Conservation (phyloP, 2,329 filamentous ascomycete species). For the Alternaria triticina region DNA sequence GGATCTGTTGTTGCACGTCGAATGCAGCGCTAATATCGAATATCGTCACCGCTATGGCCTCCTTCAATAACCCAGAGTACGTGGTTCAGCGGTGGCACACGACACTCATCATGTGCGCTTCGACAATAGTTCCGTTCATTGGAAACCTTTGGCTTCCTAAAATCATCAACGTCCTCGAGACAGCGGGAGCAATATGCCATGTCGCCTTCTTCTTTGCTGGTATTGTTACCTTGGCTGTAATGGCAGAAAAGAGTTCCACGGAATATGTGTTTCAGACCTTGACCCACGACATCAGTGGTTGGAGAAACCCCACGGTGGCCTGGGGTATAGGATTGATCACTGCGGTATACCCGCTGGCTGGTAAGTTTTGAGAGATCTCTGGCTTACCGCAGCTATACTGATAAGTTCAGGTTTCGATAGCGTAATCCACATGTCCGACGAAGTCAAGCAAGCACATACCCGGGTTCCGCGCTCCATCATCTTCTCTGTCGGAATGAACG, state of each 20-base stretch:
- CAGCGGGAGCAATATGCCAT: constrained; percentile 54
- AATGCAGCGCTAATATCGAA: constrained; percentile 36
- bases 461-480: constrained; percentile 49
- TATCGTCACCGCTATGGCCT: constrained; percentile 24
- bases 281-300: constrained; percentile 50
- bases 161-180: constrained; percentile 54
- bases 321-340: constrained; percentile 48
- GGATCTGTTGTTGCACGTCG: constrained; percentile 39
- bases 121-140: constrained; percentile 45
- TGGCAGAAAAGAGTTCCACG: constrained; percentile 48
- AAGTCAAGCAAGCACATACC: constrained; percentile 28
- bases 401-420: constrained; percentile 52
- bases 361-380: background rate
- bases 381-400: background rate
- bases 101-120: constrained; percentile 54
- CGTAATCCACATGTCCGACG: constrained; percentile 50
- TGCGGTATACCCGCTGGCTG: constrained; percentile 26
- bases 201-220: constrained; percentile 58
- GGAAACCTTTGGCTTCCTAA: constrained; percentile 54
- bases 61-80: constrained; percentile 47
- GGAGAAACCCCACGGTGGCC: constrained; percentile 52
- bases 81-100: constrained; percentile 51
- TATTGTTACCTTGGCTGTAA: constrained; percentile 53
- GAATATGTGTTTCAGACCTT: constrained; percentile 56
- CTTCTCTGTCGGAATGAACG: constrained; percentile 53